Conservation (phyloP, 768 basidiomycete genomes). For the Boletus sp. region DNA sequence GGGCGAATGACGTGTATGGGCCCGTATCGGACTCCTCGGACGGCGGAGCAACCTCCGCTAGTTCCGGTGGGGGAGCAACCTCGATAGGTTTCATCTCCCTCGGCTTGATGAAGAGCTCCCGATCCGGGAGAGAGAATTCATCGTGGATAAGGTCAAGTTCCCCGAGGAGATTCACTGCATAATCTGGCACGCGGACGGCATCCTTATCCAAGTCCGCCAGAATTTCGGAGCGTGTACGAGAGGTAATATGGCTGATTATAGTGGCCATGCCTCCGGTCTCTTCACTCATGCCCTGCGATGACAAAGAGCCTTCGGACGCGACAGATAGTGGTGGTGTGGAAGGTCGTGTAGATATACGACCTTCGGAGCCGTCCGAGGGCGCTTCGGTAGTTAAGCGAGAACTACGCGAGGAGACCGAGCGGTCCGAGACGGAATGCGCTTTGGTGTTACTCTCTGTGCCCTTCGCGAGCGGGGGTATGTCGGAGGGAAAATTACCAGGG, state of each 20-base stretch:
- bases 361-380: slow-evolving; percentile 22
- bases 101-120: slow-evolving; percentile 29
- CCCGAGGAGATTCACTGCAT: slow-evolving; percentile 44
- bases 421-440: slow-evolving; percentile 16
- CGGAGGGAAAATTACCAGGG: slow-evolving; percentile 16
- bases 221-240: slow-evolving; percentile 39
- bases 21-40: slow-evolving; percentile 36
- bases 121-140: slow-evolving; percentile 32
- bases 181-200: slow-evolving; percentile 41
- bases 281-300: slow-evolving; percentile 20
- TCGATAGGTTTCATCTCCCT: slow-evolving; percentile 32
- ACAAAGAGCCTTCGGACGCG: slow-evolving; percentile 24
- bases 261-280: slow-evolving; percentile 34
- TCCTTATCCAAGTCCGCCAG: slow-evolving; percentile 35
- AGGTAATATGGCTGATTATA: slow-evolving; percentile 34
- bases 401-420: slow-evolving; percentile 16
- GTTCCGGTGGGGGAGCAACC: slow-evolving; percentile 26
- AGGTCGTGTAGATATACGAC: slow-evolving; percentile 25
- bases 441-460: slow-evolving; percentile 17
- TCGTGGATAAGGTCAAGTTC: slow-evolving; percentile 40
- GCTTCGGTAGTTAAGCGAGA: slow-evolving; percentile 25
- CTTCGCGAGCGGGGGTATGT: slow-evolving; percentile 16
- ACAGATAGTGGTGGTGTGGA: slow-evolving; percentile 31
- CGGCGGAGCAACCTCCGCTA: slow-evolving; percentile 16
- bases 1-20: slow-evolving; percentile 32